Evolutionary conservation across 164 flowering plant species (phyloP), one percentile per base, ranked within the genome.

Genomic region (Macadamia integrifolia): DNA sequence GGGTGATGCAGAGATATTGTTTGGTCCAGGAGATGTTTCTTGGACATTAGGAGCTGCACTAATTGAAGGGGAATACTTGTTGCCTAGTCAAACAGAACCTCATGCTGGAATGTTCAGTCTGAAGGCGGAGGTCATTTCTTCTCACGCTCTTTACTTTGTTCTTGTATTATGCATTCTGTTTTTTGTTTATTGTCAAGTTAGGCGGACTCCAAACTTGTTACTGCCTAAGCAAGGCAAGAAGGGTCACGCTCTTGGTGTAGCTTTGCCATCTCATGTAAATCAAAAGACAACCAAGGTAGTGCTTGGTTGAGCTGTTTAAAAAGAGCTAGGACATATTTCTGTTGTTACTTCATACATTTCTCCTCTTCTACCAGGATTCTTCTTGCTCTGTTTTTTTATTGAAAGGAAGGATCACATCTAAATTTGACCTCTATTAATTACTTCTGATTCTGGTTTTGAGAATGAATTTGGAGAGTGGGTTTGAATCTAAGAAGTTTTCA

Each of bases 11-110:
- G 80, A 84, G 57, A 78, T 89, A 48, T 58, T 71, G n/a, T 86
- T 86, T 77, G 92, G 92, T 57, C 88, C 88, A 17, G 83, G 77
- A 52, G 85, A 85, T 68, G 70, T 87, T 73, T 82, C 88, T 57
- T 87, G 88, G 92, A 84, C 92, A 9, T 62, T 84, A 70, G 89
- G 92, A 71, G 92, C 91, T 66, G 84, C 88, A 43, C 62, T 89
- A 30, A 72, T 78, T 35, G 90, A 85, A 79, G 88, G 84, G 31
- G 74, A 79, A 56, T 69, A 72, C 57, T 68, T 71, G 17, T 73
- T 80, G 86, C 66, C 11, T 49, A 75, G 64, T 53, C 62, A 55
- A 55, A 42, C 63, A 1, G 56, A 62, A 57, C 32, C 68, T 60
- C 67, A n/a, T 17, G 61, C 42, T 13, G 56, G 69, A 32, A 68